A percentile compares a stretch with the other conserved stretches of the same genome.
Conservation (phyloP, 129 eudicot species). For the Glebionis coronaria region DNA sequence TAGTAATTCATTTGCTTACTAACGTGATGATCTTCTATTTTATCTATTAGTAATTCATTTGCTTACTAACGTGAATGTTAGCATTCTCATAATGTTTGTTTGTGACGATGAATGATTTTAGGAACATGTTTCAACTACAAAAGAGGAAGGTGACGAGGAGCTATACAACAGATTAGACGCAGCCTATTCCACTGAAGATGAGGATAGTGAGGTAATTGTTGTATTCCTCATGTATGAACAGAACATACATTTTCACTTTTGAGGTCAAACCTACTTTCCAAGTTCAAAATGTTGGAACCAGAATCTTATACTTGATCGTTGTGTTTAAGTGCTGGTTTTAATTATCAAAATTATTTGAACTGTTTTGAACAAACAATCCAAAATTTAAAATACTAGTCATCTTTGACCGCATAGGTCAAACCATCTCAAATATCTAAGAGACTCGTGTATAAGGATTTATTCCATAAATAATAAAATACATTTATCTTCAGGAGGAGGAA, state of each 20-base stretch:
- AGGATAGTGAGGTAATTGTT: slow-evolving; percentile 69
- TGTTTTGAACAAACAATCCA: background rate
- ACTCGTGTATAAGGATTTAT: background rate
- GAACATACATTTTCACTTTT: background rate
- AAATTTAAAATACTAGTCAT: background rate
- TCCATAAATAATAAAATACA: background rate
- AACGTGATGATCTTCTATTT: too few relatives aligned
- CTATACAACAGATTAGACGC: slow-evolving; percentile 63
- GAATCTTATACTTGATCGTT: background rate
- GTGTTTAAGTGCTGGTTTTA: background rate
- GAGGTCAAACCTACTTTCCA: slow-evolving; percentile 10
- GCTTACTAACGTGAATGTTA: slow-evolving; percentile 1
- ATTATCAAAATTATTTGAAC: background rate
- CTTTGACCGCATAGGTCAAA: background rate
- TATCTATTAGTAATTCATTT: background rate
- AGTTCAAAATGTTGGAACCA: background rate
- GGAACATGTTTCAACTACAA: slow-evolving; percentile 67
- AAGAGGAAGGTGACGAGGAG: slow-evolving; percentile 55
- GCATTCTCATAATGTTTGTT: slow-evolving; percentile 4
- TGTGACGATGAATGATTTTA: slow-evolving; percentile 29
- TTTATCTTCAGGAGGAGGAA: slow-evolving; percentile 49
- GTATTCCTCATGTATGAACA: slow-evolving; percentile 1
- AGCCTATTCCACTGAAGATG: slow-evolving; percentile 74
- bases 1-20: background rate
- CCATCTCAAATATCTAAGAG: background rate